Evolutionary conservation across 345 rosid species (phyloP).

Genomic region (Melaleuca quinquenervia): DNA sequence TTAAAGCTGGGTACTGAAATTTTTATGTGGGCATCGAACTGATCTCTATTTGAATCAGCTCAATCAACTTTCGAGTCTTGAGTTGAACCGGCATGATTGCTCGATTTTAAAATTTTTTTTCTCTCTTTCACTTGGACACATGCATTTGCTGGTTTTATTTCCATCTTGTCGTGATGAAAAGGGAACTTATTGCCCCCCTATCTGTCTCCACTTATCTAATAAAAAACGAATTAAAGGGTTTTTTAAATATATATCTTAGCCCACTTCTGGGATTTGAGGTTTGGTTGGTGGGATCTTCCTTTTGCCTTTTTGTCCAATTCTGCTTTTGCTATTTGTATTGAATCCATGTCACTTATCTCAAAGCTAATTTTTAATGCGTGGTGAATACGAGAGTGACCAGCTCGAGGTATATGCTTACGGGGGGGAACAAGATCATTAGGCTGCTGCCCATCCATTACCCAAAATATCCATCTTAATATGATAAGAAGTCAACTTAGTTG

Average conservation of each 20-base stretch:
- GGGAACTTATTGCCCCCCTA: background rate
- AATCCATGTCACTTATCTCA: background rate
- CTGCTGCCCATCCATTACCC: background rate
- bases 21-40: fast-evolving
- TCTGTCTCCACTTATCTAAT: no score
- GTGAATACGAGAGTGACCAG: background rate
- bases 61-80: no score
- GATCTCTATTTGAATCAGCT: no score
- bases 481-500: background rate
- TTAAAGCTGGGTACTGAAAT: background rate
- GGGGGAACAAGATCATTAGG: background rate
- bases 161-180: background rate
- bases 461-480: background rate
- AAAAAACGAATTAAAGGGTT: background rate
- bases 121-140: no score
- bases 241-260: background rate
- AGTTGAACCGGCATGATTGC: no score
- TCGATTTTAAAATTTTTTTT: no score
- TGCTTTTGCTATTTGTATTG: background rate
- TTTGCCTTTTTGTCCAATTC: background rate
- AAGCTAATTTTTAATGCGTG: background rate
- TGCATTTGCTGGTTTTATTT: no score
- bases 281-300: background rate
- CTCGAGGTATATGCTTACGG: background rate
- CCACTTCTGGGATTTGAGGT: background rate